Evolutionary conservation across 345 rosid genomes (phyloP), one percentile per base, ranked within the genome.

Genomic region (Gossypium mustelinum): DNA sequence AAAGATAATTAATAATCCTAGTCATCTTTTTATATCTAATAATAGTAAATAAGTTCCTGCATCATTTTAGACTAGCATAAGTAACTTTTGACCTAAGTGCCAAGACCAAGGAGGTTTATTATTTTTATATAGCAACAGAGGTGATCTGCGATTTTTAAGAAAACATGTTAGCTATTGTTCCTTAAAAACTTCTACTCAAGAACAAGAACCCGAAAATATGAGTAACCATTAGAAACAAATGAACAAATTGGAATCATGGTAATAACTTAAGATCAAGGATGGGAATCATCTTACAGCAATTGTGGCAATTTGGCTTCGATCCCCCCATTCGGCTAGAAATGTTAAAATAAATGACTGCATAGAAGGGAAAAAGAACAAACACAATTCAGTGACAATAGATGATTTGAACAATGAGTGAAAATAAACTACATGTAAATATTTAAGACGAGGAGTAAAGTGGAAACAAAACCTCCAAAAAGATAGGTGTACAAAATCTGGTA

Each of bases 251-350:
- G 29, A 61, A 22, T 48, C n/a, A 17, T 11, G 60, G 43, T 39
- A 9, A 24, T 7, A 75, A 52, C 29, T 61, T 44, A 63, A 20
- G 44, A 43, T 56, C 41, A 64, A 25, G 65, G 29, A 55, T 12
- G 75, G 48, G 69, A 57, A 44, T 75, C 47, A 48, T 69, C 98
- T 92, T 87, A 96, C 99, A 78, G 99, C 99, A 76, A 96, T 96
- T 80, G 99, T 96, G 58, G 99, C 99, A 47, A 96, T 96, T 85
- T 96, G 98, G 85, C 99, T 96, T 66, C 99, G 94, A 74, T 96
- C 99, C 0, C 98, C 98, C 99, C 99, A 96, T 84, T 96, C 99
- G 1, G 99, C 99, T 64, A 96, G 83, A 79, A 96, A 96, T 27
- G 99, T 93, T 80, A 96, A 74, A 75, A 96, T 85, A 81, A 96